Percentiles rank a stretch among this genome's conserved stretches.
Conservation (phyloP, 2,329 filamentous ascomycete genomes). For the Aureobasidium sp. region DNA sequence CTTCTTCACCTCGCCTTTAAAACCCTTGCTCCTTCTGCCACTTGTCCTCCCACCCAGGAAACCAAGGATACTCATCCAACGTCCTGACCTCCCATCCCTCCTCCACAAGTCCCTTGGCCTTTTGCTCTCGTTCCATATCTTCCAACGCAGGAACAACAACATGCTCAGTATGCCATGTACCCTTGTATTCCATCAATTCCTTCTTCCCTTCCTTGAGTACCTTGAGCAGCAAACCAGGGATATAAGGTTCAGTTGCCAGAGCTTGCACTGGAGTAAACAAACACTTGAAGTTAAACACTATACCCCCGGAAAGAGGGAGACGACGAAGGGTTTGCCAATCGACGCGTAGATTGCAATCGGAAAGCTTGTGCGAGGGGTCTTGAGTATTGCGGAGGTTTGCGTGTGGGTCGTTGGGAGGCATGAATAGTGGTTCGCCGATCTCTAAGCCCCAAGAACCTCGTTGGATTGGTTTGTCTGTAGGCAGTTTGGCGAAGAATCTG, state of each 20-base stretch:
- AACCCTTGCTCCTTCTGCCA: conserved; percentile 40
- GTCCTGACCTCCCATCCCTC: conserved; percentile 61
- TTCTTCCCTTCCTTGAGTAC: conserved; percentile 65
- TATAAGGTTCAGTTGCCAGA: conserved; percentile 62
- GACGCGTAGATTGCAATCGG: conserved; percentile 63
- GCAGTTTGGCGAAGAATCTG: conserved; percentile 75
- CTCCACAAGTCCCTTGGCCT: conserved; percentile 52
- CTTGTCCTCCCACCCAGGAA: conserved; percentile 67
- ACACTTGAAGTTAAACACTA: conserved; percentile 86
- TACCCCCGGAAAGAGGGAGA: conserved; percentile 64
- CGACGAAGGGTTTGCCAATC: conserved; percentile 85
- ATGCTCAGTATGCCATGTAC: conserved; percentile 72
- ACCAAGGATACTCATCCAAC: conserved; percentile 68
- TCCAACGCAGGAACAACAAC: conserved; percentile 59
- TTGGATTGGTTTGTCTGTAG: conserved; percentile 68
- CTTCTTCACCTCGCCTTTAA: neutral
- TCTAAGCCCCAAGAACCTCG: conserved; percentile 80
- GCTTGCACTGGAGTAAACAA: conserved; percentile 68
- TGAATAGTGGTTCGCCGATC: conserved; percentile 65
- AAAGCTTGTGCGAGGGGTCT: conserved; percentile 40
- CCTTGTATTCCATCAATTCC: conserved; percentile 70
- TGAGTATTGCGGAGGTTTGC: too few relatives aligned
- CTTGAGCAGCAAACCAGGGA: conserved; percentile 57
- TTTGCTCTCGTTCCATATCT: conserved; percentile 59
- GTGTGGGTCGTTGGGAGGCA: conserved; percentile 39